Percentiles rank a stretch among this genome's conserved stretches.
phyloP scores from a whole-genome alignment of 1,284 basidiomycete species.

The Coniferiporia weirii region DNA sequence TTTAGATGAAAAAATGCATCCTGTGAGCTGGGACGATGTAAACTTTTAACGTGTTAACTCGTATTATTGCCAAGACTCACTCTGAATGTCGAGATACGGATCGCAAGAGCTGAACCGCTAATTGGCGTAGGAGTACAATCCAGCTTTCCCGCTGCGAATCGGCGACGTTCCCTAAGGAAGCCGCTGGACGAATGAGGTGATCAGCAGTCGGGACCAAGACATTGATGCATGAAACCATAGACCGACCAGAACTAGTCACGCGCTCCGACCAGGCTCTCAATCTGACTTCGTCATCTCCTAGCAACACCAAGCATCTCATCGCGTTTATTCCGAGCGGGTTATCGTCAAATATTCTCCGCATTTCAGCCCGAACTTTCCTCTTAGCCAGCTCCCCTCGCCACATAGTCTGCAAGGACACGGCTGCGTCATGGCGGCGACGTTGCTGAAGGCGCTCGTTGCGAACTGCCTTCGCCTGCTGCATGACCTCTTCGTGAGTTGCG shows the following conservation, averaged over 20 bases:
- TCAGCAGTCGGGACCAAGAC: conserved; percentile 2
- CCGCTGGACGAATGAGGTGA: conserved; percentile 27
- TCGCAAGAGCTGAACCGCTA: conserved; percentile 43
- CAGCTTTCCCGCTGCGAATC: conserved; percentile 43
- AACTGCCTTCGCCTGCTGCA: conserved; percentile 54
- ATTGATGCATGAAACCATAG: conserved; percentile 29
- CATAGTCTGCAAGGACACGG: conserved; percentile 60
- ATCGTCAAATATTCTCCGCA: conserved; percentile 42
- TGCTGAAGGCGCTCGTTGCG: conserved; percentile 53
- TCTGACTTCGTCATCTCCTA: conserved; percentile 49
- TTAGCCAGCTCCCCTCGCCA: conserved; percentile 50
- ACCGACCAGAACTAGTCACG: conserved; percentile 35
- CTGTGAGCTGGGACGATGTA: conserved; percentile 30
- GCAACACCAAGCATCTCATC: conserved; percentile 54
- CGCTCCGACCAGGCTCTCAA: conserved; percentile 48
- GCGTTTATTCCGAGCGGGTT: conserved; percentile 49
- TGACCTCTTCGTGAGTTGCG: conserved; percentile 48
- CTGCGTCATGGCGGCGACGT: conserved; percentile 51
- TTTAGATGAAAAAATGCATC: conserved; percentile 35
- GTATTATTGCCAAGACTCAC: conserved; percentile 33
- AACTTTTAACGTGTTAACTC: not conserved
- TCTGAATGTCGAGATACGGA: conserved; percentile 43
- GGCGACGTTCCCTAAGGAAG: conserved; percentile 36
- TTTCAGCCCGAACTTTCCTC: conserved; percentile 33
- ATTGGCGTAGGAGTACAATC: conserved; percentile 50